Base-by-base conservation (phyloP, 139 green algal species). In the Chlorella vulgaris region DNA sequence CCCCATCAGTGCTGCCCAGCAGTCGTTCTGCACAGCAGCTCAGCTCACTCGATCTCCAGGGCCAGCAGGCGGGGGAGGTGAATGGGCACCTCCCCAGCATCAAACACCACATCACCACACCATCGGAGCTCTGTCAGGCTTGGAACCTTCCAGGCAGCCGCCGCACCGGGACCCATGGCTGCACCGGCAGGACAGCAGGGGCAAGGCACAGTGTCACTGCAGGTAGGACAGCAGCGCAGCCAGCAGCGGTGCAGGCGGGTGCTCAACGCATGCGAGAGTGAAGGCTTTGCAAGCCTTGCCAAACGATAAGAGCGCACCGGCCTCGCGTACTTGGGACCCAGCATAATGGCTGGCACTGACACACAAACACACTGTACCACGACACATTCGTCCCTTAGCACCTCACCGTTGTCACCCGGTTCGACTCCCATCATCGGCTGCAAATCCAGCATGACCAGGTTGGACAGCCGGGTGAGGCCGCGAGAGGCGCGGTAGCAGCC, bases 61-160 rank as follows among this genome's bases (percentile, higher is more conserved):
- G 73, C 58, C 53, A 79, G 35, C 73, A 79, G 26, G 53, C 8
- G 73, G 0, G 73, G 73, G 26, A 79, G 73, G 18, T 55, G 22
- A 15, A 79, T 36, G 26, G 73, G 73, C 53, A n/a, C 22, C 36
- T 69, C 51, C 5, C 71, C 73, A 24, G 35, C 73, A 29, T 79
- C 73, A 55, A 79, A 79, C 2, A 39, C 36, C 53, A 79, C n/a
- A 53, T 79, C 53, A 10, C 73, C 73, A 35, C 73, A 79, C 73
- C 73, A 79, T 19, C 73, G 73, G 51, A 79, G 73, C 73, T 79
- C 73, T 7, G 51, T 79, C 1, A 79, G 73, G 73, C 58, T 39
- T 7, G 35, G 2, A 10, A 24, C 58, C 73, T 79, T 79, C 73
- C 73, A 79, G 10, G 73, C 73, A 4, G 73, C 73, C 36, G 42